Percentiles rank a stretch among this genome's conserved stretches.
Evolutionary conservation across 192 early-diverging fungal species (phyloP).

Genomic region (Diversispora epigaea): DNA sequence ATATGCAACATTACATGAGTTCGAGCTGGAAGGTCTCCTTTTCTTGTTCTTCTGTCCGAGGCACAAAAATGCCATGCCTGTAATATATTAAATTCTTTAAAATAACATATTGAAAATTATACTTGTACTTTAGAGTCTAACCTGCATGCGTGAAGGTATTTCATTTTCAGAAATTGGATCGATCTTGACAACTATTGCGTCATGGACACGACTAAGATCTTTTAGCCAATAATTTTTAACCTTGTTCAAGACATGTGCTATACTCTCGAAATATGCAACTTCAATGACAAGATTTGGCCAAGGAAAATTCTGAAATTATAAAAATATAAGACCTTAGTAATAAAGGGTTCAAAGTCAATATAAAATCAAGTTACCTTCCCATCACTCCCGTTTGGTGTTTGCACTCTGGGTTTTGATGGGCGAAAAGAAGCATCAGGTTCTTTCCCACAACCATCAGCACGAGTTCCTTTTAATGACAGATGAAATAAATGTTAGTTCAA

Average conservation of each 20-base stretch:
- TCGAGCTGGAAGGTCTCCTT: too few species aligned
- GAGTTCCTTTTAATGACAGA: constrained; percentile 19
- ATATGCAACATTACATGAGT: constrained; percentile 5
- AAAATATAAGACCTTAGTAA: background rate
- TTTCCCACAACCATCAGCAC: background rate
- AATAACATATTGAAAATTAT: constrained; percentile 9
- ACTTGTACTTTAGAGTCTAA: background rate
- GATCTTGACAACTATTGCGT: constrained; percentile 15
- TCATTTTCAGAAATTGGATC: background rate
- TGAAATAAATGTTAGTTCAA: constrained; percentile 2
- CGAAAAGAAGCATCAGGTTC: constrained; percentile 8
- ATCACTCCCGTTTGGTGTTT: background rate
- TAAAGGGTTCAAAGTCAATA: constrained; percentile 15
- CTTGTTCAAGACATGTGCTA: background rate
- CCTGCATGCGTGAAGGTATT: constrained; percentile 11
- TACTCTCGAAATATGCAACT: constrained; percentile 21
- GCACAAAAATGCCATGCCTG: constrained; percentile 21
- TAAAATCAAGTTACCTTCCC: background rate
- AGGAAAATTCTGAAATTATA: background rate
- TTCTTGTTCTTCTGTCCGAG: constrained; percentile 18
- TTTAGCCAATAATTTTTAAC: background rate
- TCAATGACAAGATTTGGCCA: constrained; percentile 20
- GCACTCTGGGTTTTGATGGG: background rate
- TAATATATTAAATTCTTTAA: constrained; percentile 13
- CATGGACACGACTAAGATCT: background rate